Percentiles rank a stretch among this genome's conserved stretches.
Conservation (phyloP, 2,329 filamentous ascomycete species). For the Incumbomyces delicatus region DNA sequence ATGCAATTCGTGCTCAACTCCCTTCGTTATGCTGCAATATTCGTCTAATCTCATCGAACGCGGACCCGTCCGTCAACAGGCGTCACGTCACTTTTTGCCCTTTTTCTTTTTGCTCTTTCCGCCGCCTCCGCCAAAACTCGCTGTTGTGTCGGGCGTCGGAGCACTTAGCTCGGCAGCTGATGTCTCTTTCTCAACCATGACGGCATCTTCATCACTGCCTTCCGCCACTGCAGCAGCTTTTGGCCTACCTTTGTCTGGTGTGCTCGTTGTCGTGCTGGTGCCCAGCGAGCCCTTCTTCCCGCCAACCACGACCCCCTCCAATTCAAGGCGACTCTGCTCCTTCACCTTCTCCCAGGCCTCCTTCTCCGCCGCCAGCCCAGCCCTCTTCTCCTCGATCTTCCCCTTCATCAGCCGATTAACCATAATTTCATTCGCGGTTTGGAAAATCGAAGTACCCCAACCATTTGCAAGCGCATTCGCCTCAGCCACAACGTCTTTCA, state of each 20-base stretch:
- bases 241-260: background rate
- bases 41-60: background rate
- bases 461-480: conserved; percentile 80
- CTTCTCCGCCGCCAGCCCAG: conserved; percentile 62
- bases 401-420: conserved; percentile 70
- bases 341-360: conserved; percentile 84
- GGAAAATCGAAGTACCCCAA: conserved; percentile 95
- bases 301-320: conserved; percentile 46
- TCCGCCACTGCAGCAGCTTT: background rate
- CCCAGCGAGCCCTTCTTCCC: conserved; percentile 24
- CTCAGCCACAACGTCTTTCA: conserved; percentile 79
- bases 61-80: background rate
- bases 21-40: background rate
- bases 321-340: conserved; percentile 72
- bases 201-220: conserved; percentile 61
- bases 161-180: conserved; percentile 28
- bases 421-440: conserved; percentile 91
- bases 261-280: conserved; percentile 1
- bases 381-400: conserved; percentile 64
- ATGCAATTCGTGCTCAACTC: background rate
- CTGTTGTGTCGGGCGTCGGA: background rate
- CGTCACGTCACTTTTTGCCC: conserved; percentile 33
- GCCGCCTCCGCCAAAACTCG: conserved; percentile 17
- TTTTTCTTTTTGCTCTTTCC: conserved; percentile 38
- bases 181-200: conserved; percentile 68